Conservation (phyloP, 345 rosid genomes). For the Zanthoxylum bungeanum region DNA sequence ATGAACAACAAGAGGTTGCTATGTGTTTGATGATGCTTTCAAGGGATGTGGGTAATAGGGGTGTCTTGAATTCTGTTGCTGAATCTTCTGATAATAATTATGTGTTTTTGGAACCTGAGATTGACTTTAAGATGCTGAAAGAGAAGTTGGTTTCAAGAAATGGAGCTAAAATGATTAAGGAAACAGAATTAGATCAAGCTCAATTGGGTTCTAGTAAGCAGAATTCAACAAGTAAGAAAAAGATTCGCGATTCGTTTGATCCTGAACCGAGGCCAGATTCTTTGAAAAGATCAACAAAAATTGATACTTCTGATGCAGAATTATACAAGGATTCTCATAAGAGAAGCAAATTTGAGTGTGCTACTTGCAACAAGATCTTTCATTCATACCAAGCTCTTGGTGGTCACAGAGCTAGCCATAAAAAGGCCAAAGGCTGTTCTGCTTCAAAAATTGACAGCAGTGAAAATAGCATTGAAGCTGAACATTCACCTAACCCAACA, state of each 20-base stretch:
- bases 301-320: constrained; percentile 19
- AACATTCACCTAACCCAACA: constrained; percentile 19
- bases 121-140: constrained; percentile 10
- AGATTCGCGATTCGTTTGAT: constrained; percentile 15
- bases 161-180: constrained; percentile 1
- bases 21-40: constrained; percentile 67
- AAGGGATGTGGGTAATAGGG: constrained; percentile 39
- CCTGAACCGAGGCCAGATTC: constrained; percentile 24
- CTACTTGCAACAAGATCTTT: constrained; percentile 64
- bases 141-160: constrained; percentile 19
- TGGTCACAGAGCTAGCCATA: constrained; percentile 87
- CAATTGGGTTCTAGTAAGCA: constrained; percentile 8
- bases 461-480: constrained; percentile 33
- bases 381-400: constrained; percentile 82
- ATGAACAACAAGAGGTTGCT: constrained; percentile 63
- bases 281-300: constrained; percentile 10
- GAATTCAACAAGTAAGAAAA: constrained; percentile 28
- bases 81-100: constrained; percentile 45
- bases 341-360: constrained; percentile 54
- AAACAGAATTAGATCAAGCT: constrained; percentile 18
- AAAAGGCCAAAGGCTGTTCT: constrained; percentile 37
- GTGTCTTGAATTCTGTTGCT: constrained; percentile 29
- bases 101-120: constrained; percentile 23
- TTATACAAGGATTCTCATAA: constrained; percentile 20
- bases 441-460: constrained; percentile 30